Percentiles rank a stretch among this genome's conserved stretches.
Conservation (phyloP, 2,329 filamentous ascomycete genomes). For the Claviceps sp. region DNA sequence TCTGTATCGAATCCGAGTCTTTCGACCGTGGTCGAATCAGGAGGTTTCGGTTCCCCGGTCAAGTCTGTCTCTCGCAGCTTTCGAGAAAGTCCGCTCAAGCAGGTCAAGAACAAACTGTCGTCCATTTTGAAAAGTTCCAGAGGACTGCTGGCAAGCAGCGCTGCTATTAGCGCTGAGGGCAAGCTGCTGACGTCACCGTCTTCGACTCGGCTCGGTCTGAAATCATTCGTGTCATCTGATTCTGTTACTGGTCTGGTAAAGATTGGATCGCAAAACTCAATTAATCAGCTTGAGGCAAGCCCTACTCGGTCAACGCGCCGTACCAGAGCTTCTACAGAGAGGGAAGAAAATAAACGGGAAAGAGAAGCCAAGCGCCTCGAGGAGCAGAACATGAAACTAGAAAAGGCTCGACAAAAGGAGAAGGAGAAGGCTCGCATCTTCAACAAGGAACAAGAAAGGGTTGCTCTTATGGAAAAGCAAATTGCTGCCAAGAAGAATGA, state of each 20-base stretch:
- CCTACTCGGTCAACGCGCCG: constrained; percentile 31
- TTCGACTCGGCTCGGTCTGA: constrained; percentile 29
- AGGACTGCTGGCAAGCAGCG: constrained; percentile 69
- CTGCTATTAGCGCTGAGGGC: constrained; percentile 47
- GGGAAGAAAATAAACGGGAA: constrained; percentile 51
- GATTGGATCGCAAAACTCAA: constrained; percentile 9
- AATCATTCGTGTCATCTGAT: constrained; percentile 34
- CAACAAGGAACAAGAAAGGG: constrained; percentile 43
- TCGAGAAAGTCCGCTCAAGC: constrained; percentile 71
- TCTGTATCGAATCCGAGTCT: constrained; percentile 45
- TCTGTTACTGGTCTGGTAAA: constrained; percentile 22
- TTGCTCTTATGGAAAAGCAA: constrained; percentile 39
- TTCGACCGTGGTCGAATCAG: constrained; percentile 32
- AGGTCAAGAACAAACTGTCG: constrained; percentile 84
- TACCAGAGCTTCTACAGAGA: constrained; percentile 46
- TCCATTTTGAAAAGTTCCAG: constrained; percentile 83
- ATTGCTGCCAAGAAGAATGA: constrained; percentile 39
- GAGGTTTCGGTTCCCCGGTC: constrained; percentile 31
- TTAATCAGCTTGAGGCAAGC: constrained; percentile 19
- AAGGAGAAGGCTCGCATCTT: constrained; percentile 51
- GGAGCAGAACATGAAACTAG: constrained; percentile 48
- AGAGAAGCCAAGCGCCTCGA: constrained; percentile 49
- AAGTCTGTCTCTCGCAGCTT: constrained; percentile 44
- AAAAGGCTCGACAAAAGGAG: constrained; percentile 57
- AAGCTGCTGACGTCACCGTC: constrained; percentile 46